phyloP scores from a whole-genome alignment of 1,284 basidiomycete species.

The Cryptococcus jaspeensis region DNA sequence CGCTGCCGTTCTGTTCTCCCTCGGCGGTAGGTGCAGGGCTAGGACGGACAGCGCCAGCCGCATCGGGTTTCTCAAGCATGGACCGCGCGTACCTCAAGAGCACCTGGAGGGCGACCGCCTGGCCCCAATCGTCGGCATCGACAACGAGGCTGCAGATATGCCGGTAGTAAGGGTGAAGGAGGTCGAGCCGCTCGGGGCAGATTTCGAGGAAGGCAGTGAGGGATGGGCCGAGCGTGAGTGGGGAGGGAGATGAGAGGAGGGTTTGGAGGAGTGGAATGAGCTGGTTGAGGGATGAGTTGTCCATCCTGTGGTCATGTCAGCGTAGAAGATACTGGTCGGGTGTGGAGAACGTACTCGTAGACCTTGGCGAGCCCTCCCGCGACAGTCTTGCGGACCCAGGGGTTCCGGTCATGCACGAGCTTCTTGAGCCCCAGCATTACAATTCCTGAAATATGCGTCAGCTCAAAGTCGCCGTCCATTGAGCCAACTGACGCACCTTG shows the following conservation, averaged over 20 bases:
- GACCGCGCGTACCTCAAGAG: conserved; percentile 77
- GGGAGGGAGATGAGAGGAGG: conserved; percentile 77
- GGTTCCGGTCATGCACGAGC: conserved; percentile 83
- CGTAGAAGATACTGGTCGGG: too few relatives aligned
- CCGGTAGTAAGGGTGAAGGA: conserved; percentile 85
- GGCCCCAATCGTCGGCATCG: conserved; percentile 96
- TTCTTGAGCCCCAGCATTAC: conserved; percentile 88
- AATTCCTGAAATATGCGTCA: conserved; percentile 54
- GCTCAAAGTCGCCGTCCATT: not conserved
- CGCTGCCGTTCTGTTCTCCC: conserved; percentile 1
- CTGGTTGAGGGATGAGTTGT: conserved; percentile 66
- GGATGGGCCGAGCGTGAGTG: conserved; percentile 83
- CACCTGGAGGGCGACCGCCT: conserved; percentile 74
- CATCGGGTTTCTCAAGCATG: conserved; percentile 73
- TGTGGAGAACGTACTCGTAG: conserved; percentile 66
- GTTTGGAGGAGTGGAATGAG: conserved; percentile 72
- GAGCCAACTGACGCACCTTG: conserved; percentile 52
- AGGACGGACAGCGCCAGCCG: conserved; percentile 15
- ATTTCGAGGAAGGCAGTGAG: conserved; percentile 79
- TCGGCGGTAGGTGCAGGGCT: not conserved
- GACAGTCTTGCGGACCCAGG: conserved; percentile 89
- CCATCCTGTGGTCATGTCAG: conserved; percentile 59
- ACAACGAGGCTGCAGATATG: conserved; percentile 77
- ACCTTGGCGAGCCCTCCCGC: conserved; percentile 85
- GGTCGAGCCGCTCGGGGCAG: conserved; percentile 77